phyloP scores from a whole-genome alignment of 441 rosid species.

The Erodium texanum region DNA sequence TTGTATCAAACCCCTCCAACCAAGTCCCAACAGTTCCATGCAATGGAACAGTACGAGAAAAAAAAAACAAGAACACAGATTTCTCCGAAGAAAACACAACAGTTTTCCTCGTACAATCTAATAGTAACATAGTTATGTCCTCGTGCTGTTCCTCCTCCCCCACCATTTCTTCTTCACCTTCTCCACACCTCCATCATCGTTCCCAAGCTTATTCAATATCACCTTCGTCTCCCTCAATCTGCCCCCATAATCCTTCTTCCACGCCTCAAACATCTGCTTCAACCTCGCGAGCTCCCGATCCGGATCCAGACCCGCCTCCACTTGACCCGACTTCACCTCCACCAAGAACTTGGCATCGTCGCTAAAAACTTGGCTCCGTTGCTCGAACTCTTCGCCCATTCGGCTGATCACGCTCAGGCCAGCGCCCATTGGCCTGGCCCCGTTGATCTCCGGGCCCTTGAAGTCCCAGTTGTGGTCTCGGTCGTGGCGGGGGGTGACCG shows the following conservation, averaged over 20 bases:
- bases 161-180: conserved; percentile 84
- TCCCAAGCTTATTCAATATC: conserved; percentile 77
- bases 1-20: too few species aligned
- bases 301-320: conserved; percentile 82
- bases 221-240: conserved; percentile 84
- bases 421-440: conserved; percentile 64
- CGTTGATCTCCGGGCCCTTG: conserved; percentile 61
- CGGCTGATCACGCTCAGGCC: conserved; percentile 86
- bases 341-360: conserved; percentile 95
- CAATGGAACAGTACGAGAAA: neutral
- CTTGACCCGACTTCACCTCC: conserved; percentile 97
- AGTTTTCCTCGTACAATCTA: too few species aligned
- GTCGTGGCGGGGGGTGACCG: conserved; percentile 70
- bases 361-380: conserved; percentile 90
- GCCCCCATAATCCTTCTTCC: conserved; percentile 90
- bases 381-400: conserved; percentile 89
- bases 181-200: conserved; percentile 54
- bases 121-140: too few species aligned
- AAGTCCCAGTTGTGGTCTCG: conserved; percentile 56
- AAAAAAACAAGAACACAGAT: too few species aligned
- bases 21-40: neutral
- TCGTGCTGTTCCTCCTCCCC: conserved; percentile 91
- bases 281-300: conserved; percentile 78
- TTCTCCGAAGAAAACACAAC: neutral
- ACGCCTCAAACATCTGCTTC: conserved; percentile 91